Evolutionary conservation across 495 filamentous ascomycete genomes (phyloP).

Genomic region (Aspergillus homomorphus): DNA sequence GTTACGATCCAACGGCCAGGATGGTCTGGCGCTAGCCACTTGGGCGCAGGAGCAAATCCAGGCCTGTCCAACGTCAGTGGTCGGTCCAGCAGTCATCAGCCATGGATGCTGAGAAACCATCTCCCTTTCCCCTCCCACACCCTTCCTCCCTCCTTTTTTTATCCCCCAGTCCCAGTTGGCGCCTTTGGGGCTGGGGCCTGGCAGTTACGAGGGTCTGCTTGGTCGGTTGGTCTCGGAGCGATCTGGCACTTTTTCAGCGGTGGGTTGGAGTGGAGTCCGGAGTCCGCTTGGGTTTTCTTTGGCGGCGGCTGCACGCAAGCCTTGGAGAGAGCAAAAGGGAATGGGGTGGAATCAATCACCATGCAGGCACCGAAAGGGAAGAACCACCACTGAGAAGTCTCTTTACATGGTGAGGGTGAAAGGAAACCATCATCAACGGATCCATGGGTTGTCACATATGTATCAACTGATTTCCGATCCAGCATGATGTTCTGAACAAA

Average conservation of each 20-base stretch:
- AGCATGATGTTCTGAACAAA: background rate
- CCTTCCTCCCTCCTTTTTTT: background rate
- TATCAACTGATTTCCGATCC: background rate
- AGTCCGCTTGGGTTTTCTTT: background rate
- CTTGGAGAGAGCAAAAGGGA: constrained; percentile 1
- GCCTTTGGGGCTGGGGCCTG: constrained; percentile 13
- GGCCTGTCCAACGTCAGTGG: constrained; percentile 23
- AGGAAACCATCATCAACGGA: background rate
- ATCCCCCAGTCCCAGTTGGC: constrained; percentile 17
- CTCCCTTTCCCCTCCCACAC: background rate
- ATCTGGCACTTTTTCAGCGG: constrained; percentile 23
- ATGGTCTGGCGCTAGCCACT: constrained; percentile 20
- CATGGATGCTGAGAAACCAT: background rate
- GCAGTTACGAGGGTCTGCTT: constrained; percentile 5
- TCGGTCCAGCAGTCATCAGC: constrained; percentile 12
- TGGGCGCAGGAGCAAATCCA: constrained; percentile 20
- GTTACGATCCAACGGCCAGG: constrained; percentile 24
- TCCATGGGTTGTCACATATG: background rate
- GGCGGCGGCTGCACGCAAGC: constrained; percentile 5
- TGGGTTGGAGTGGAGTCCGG: constrained; percentile 19
- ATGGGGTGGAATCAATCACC: background rate
- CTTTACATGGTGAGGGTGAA: background rate
- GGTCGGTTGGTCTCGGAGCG: constrained; percentile 11
- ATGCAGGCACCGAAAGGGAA: no score
- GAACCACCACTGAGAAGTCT: background rate